These are phyloP conservation scores for Chalciporus sp. DNA, from an alignment of 1,284 basidiomycete species.

Conservation along the genomic window DNA sequence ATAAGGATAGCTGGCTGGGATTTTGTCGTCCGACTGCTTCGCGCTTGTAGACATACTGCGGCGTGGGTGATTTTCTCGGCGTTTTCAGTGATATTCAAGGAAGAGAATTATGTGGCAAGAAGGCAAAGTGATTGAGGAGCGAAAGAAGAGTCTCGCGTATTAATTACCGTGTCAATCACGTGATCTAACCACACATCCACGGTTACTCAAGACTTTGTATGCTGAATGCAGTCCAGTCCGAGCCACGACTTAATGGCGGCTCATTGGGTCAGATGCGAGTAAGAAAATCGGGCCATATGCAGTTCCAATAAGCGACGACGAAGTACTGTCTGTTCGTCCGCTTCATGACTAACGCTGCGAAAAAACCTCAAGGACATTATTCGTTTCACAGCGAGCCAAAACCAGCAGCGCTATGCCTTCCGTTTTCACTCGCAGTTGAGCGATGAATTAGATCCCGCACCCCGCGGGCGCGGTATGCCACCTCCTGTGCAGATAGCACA, in stretches of 20 bases:
- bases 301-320: too few species aligned
- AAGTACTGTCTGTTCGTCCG: too few species aligned
- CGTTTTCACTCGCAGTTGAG: conserved; percentile 3
- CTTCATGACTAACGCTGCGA: too few species aligned
- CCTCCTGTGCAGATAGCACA: background rate
- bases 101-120: too few species aligned
- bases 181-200: background rate
- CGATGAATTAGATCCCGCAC: too few species aligned
- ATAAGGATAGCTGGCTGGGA: conserved; percentile 21
- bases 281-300: too few species aligned
- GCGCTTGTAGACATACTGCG: conserved; percentile 17
- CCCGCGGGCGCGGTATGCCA: background rate
- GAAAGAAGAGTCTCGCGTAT: background rate
- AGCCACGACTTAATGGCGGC: too few species aligned
- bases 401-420: background rate
- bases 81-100: background rate
- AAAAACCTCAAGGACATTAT: background rate
- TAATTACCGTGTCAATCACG: background rate
- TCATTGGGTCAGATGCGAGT: too few species aligned
- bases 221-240: too few species aligned
- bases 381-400: background rate
- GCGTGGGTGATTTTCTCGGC: background rate
- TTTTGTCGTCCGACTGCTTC: conserved; percentile 15
- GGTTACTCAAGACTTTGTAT: too few species aligned
- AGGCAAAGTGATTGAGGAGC: too few species aligned